A percentile compares a stretch with the other conserved stretches of the same genome.
phyloP scores from a whole-genome alignment of 352 stramenopile genomes.

The Globisporangium paroecandrum region DNA sequence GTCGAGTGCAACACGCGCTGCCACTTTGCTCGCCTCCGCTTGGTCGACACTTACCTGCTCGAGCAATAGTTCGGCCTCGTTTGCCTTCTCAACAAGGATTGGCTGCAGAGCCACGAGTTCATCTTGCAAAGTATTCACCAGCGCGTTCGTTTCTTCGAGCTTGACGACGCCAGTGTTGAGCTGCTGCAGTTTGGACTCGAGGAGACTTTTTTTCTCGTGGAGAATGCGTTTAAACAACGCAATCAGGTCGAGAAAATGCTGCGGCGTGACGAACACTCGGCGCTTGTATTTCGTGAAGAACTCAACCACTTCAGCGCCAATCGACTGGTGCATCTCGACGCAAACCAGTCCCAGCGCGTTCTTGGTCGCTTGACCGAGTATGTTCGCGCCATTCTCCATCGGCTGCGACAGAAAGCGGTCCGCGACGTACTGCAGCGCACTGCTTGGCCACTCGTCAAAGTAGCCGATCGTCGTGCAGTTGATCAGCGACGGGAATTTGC shows the following conservation, averaged over 20 bases:
- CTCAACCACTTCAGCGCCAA: constrained; percentile 15
- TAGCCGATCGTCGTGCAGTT: constrained; percentile 94
- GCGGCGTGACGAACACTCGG: constrained; percentile 65
- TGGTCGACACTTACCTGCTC: constrained; percentile 63
- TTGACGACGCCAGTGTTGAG: constrained; percentile 66
- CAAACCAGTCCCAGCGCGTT: constrained; percentile 39
- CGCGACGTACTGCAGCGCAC: constrained; percentile 81
- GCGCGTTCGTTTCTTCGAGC: constrained; percentile 65
- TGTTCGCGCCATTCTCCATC: background rate
- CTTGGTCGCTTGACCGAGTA: constrained; percentile 15
- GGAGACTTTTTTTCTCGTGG: constrained; percentile 34
- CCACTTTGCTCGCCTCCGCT: constrained; percentile 41
- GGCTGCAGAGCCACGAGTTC: constrained; percentile 87
- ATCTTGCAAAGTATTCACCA: constrained; percentile 58
- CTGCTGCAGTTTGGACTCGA: constrained; percentile 50
- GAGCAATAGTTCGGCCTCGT: constrained; percentile 60
- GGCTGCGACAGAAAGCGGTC: constrained; percentile 48
- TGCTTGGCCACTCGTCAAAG: constrained; percentile 90
- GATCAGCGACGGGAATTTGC: constrained; percentile 91
- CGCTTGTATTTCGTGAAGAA: constrained; percentile 40
- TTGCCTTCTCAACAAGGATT: constrained; percentile 51
- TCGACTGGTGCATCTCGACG: constrained; percentile 52
- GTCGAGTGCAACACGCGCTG: constrained; percentile 49
- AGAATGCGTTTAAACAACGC: constrained; percentile 82
- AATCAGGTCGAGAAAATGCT: constrained; percentile 91